Base-by-base conservation (phyloP, 495 filamentous ascomycete species). In the Penicillium daleae region DNA sequence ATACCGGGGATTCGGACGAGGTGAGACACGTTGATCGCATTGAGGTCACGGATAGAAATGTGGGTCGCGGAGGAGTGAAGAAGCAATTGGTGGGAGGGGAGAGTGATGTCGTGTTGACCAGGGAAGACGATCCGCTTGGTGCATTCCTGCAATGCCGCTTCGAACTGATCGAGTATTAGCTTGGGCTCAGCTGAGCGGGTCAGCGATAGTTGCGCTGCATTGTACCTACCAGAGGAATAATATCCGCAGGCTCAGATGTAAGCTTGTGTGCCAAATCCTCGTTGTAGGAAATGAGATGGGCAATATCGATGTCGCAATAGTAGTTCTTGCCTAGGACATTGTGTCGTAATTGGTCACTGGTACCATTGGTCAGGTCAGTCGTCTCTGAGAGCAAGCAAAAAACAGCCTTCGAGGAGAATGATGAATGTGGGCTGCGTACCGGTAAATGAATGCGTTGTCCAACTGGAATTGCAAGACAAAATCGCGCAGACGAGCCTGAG, bases 1-100 rank as follows among this genome's bases (percentile, higher is more conserved):
- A 99, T 99, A 37, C 96, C 96, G 7, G 95, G 94, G 49, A 98
- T 96, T 49, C 96, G 88, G 27, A 99, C 93, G 40, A 99, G 91
- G 66, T 93, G 87, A 7, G 95, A 96, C 65, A 99, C 94, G 71
- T 91, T 96, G 35, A 90, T 89, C 10, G 96, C 94, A 69, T 93
- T 92, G 21, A 99, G 85, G 66, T 97, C 91, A 62, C 96, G 92
- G 67, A 99, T 98, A 6, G 95, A 96, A 37, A 92, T 90, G 70
- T 93, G 88, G 44, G 93, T 89, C 66, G 92, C 93, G 50, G 84
- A 89, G 46, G 96, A 98, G 77, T 97, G 95, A 60, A 99, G 86
- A 52, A 98, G 92, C 27, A 99, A 86, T 76, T 99, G 96, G 74
- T 97, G 96, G 70, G 96, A 86, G 21, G 95, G 96, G 22, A 85